Evolutionary conservation across 2,329 filamentous ascomycete species (phyloP), one percentile per base, ranked within the genome.

Genomic region (Cordyceps cicadae): DNA sequence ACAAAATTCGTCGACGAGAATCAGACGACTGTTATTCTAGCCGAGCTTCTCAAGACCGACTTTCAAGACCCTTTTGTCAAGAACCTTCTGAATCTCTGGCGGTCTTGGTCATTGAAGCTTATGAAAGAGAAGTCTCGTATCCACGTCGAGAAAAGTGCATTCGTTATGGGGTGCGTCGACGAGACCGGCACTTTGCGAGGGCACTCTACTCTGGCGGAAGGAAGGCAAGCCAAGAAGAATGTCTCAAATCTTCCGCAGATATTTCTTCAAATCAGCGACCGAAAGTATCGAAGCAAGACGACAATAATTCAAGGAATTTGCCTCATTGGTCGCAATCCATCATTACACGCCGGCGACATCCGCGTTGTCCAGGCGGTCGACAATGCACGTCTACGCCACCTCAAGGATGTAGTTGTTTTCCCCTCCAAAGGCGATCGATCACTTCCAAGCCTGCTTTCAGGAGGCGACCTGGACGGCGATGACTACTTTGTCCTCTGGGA

Each of bases 401-500:
- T 97, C 4, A 87, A 83, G 61, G 87, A 97, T 69, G 89, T 95
- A 0, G 87, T 97, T 1, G 92, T 97, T 0, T 87, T 99, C 54
- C 90, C 94, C 0, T 85, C 89, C 41, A 87, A 78, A 0, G 93
- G 93, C 0, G 91, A 97, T 68, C 81, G 88, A 17, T 91, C 96
- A 64, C 76, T 99, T 24, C 86, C 92, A 0, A 92, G 89, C 68
- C 97, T 97, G 93, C 92, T 94, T 64, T 96, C 94, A 4, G 94
- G 94, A 2, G 94, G 94, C 0, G 94, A 99, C 69, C 81, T 99
- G 0, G 94, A 99, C 69, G 94, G 94, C 0, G 94, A 99, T 67
- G 94, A 99, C 70, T 99, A 92, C 70, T 87, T 97, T 60, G 86
- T 97, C 5, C 88, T 97, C 51, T 99, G 94, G 93, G 92, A 99